Evolutionary conservation across 1,284 basidiomycete genomes (phyloP), one percentile per base, ranked within the genome.

Genomic region (Cutaneotrichosporon sp.): DNA sequence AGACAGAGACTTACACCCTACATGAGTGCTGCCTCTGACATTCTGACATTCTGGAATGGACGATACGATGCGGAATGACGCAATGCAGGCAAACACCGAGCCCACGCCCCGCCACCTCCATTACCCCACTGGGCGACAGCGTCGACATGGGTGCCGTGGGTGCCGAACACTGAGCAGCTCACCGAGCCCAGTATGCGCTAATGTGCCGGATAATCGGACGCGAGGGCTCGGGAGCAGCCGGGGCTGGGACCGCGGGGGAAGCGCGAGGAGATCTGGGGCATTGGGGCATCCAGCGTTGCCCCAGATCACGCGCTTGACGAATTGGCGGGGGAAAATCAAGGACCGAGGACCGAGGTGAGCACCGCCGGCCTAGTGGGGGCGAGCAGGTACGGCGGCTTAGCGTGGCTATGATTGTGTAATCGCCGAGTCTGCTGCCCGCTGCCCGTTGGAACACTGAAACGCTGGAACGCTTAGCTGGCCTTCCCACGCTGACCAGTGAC

Each of bases 1-100:
- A 46, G 42, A 46, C 42, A 46, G 42, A 46, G 42, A 46, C 42
- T 18, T 46, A 46, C 42, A n/a, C 42, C 42, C 42, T 46, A 46
- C 42, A 46, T 18, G 42, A n/a, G 42, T 46, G 42, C 42, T 46
- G 42, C 42, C 18, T 46, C 42, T 36, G 34, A 36, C 34, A 26
- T 14, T 46, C 42, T 36, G 34, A 36, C 34, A 26, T 14, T 31
- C 30, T 30, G 38, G 38, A 11, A 46, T 46, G 42, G 42, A n/a
- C 42, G 40, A 16, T 16, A 16, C 40, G 42, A 18, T n/a, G 42
- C 42, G 42, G 42, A 46, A 46, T 46, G 42, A 18, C 42, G 42
- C 42, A n/a, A 36, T 36, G 40, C 40, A 13, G 16, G 14, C 40
- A 2, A 13, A 42, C 40, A 14, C 13, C 40, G 40, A 7, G 42